Evolutionary conservation across 345 rosid genomes (phyloP), one percentile per base, ranked within the genome.

Genomic region (Hypericum androsaemum): DNA sequence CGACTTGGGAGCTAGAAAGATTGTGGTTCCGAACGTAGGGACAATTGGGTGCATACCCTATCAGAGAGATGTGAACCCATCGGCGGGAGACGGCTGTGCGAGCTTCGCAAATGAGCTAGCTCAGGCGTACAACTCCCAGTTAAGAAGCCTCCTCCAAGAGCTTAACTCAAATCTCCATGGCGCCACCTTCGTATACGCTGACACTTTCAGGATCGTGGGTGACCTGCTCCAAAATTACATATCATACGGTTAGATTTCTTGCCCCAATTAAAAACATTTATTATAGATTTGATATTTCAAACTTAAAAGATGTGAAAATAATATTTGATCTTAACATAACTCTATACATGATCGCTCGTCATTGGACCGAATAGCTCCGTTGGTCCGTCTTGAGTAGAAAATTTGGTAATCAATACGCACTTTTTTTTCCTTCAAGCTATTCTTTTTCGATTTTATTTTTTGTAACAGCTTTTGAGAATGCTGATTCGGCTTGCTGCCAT

Each of bases 401-500:
- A n/a, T n/a, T n/a, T n/a, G n/a, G n/a, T n/a, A n/a, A n/a, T n/a
- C n/a, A n/a, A n/a, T 22, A 4, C 32, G 1, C 32, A 1, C 32
- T 22, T 22, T 22, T 22, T 22, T 22, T 22, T 22, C 4, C 4
- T 22, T 22, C n/a, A n/a, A n/a, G 32, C 32, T 1, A 4, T 1
- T 1, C 4, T 22, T 22, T 22, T 1, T 22, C 4, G 32, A 52
- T 41, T 12, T 47, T 10, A 45, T 47, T 44, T 47, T 8, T 3
- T 47, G 35, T 7, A 17, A 4, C 57, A 76, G 77, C 75, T 10
- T 77, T 73, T 10, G 63, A 39, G 60, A 57, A 47, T 3, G 64
- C 42, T 16, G 60, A 64, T 28, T 52, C 50, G 37, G 74, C 78
- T n/a, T 73, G 78, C 67, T 77, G 81, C 10, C 69, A 58, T 11